Percentiles rank a stretch among this genome's conserved stretches.
Conservation (phyloP, 2,329 filamentous ascomycete genomes). For the Aureobasidium subglaciale region DNA sequence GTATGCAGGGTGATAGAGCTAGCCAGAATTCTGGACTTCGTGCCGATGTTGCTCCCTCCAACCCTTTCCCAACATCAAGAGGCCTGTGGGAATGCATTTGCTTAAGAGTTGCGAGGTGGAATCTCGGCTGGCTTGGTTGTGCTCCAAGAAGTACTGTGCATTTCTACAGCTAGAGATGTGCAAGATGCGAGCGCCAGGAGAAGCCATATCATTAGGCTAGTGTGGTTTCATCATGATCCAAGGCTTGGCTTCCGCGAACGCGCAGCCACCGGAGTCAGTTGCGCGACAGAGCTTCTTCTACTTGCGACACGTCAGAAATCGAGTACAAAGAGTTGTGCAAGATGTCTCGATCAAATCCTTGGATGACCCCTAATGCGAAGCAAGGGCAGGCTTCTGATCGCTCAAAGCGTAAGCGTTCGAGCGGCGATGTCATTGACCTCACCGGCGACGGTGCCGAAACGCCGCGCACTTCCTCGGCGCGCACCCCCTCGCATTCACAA, state of each 20-base stretch:
- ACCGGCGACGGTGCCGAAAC: conserved; percentile 6
- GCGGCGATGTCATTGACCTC: conserved; percentile 9
- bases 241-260: neutral
- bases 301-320: neutral
- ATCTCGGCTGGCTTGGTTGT: no score
- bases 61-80: no score
- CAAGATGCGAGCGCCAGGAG: no score
- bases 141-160: no score
- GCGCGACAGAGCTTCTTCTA: neutral
- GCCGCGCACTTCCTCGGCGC: neutral
- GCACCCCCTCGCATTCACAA: neutral
- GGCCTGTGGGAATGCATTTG: no score
- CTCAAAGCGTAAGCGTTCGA: conserved; percentile 8
- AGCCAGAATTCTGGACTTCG: no score
- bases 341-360: conserved; percentile 11
- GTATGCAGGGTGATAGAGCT: no score
- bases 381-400: neutral
- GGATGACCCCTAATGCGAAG: neutral
- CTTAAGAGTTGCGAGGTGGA: no score
- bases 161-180: no score
- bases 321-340: neutral
- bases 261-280: neutral
- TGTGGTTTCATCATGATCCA: neutral
- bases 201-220: neutral
- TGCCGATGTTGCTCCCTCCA: no score